Evolutionary conservation across 1,139 yeast species (phyloP).

Genomic region (Torulaspora pretoriensis): DNA sequence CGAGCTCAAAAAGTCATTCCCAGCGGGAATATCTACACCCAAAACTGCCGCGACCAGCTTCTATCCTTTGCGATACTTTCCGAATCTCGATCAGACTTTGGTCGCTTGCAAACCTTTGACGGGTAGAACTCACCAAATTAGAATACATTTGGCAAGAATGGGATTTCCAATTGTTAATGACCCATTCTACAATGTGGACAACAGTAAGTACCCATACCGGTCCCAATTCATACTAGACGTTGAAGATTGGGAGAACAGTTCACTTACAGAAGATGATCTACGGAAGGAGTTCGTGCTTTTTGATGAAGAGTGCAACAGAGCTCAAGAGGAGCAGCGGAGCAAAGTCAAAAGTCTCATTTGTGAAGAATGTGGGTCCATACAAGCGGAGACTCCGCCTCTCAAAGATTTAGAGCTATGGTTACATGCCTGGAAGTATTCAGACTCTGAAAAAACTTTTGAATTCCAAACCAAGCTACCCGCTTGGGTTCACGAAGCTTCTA

Average conservation of each 20-base stretch:
- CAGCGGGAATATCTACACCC: conserved; percentile 30
- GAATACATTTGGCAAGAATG: conserved; percentile 63
- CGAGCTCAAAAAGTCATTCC: conserved; percentile 54
- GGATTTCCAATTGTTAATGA: conserved; percentile 73
- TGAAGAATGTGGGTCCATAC: conserved; percentile 43
- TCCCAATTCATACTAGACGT: conserved; percentile 43
- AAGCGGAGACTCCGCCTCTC: conserved; percentile 41
- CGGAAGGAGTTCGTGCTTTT: conserved; percentile 28
- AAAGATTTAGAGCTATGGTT: conserved; percentile 47
- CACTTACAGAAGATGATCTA: conserved; percentile 46
- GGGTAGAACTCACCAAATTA: conserved; percentile 75
- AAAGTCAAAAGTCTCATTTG: conserved; percentile 42
- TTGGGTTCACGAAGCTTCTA: conserved; percentile 51
- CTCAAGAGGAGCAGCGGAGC: conserved; percentile 15
- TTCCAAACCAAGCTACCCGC: conserved; percentile 70
- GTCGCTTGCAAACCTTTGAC: conserved; percentile 65
- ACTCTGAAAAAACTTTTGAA: conserved; percentile 46
- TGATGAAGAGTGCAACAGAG: conserved; percentile 21
- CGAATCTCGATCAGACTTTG: conserved; percentile 45
- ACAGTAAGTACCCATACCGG: conserved; percentile 26
- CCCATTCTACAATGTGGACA: conserved; percentile 46
- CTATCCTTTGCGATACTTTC: conserved; percentile 35
- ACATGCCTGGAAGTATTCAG: conserved; percentile 52
- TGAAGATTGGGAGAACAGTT: conserved; percentile 62
- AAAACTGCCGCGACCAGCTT: conserved; percentile 44